Conservation (phyloP, 1,139 yeast species). For the Nakaseomyces uthaithaninus region DNA sequence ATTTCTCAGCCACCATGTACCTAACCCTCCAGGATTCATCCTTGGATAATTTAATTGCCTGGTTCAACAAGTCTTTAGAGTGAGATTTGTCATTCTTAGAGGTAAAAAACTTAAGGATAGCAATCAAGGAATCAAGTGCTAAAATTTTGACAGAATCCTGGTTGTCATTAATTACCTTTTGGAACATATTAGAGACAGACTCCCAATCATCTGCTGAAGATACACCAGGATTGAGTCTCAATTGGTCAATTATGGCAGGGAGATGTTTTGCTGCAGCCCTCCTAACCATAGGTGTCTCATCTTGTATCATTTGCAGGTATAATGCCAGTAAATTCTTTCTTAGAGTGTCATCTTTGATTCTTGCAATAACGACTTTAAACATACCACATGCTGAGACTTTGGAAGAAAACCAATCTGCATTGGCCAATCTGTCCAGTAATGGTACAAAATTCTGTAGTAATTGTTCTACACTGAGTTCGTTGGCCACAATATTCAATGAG, state of each 20-base stretch:
- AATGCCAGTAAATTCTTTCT: slow-evolving; percentile 57
- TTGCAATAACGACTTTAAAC: slow-evolving; percentile 60
- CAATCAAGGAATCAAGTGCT: slow-evolving; percentile 76
- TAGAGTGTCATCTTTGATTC: slow-evolving; percentile 44
- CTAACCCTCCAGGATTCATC: slow-evolving; percentile 98
- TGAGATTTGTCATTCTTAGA: slow-evolving; percentile 49
- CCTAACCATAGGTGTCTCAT: slow-evolving; percentile 97
- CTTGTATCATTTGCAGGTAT: slow-evolving; percentile 66
- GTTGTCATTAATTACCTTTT: slow-evolving; percentile 68
- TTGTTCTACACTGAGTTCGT: slow-evolving; percentile 58
- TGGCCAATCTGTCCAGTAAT: slow-evolving; percentile 66
- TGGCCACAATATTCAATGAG: slow-evolving; percentile 66
- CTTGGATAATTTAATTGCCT: slow-evolving; percentile 59
- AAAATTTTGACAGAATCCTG: slow-evolving; percentile 94
- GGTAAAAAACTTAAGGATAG: slow-evolving; percentile 59
- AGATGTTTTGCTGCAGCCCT: slow-evolving; percentile 85
- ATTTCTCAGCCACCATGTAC: slow-evolving; percentile 93
- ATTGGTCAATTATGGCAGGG: slow-evolving; percentile 59
- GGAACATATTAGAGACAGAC: slow-evolving; percentile 71
- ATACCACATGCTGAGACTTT: slow-evolving; percentile 91
- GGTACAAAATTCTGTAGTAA: slow-evolving; percentile 62
- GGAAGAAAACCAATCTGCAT: slow-evolving; percentile 91
- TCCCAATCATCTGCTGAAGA: slow-evolving; percentile 56
- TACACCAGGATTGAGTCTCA: slow-evolving; percentile 37
- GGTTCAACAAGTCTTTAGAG: slow-evolving; percentile 51